Evolutionary conservation across 2,329 filamentous ascomycete genomes (phyloP).

Genomic region (Cyanodermella asteris): DNA sequence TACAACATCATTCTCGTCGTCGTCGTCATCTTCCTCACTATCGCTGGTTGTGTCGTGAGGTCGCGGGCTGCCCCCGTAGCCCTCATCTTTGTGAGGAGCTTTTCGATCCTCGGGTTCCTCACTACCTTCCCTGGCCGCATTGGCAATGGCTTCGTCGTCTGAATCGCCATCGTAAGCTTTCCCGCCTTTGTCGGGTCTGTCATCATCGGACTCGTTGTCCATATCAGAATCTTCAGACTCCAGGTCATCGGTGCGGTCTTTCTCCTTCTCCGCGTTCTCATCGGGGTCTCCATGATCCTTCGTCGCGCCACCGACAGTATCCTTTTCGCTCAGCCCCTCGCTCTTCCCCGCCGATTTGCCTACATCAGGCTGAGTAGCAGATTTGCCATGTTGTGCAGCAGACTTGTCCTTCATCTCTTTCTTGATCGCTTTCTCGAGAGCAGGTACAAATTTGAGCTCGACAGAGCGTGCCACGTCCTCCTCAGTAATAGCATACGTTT

Average conservation of each 20-base stretch:
- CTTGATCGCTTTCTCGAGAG: slow-evolving; percentile 46
- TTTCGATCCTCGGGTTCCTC: slow-evolving; percentile 18
- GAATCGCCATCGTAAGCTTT: slow-evolving; percentile 89
- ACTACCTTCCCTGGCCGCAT: slow-evolving; percentile 34
- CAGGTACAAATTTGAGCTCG: slow-evolving; percentile 57
- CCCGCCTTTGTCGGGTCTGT: slow-evolving; percentile 59
- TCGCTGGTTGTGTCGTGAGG: slow-evolving; percentile 19
- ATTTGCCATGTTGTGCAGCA: slow-evolving; percentile 34
- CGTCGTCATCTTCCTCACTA: slow-evolving; percentile 23
- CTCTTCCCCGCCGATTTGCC: slow-evolving; percentile 35
- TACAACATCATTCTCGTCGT: slow-evolving; percentile 18
- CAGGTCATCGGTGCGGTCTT: slow-evolving; percentile 59
- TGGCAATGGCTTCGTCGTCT: slow-evolving; percentile 56
- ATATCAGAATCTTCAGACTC: slow-evolving; percentile 89
- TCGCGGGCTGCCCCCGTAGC: slow-evolving; percentile 24
- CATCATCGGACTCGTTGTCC: slow-evolving; percentile 49
- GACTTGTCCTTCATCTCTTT: slow-evolving; percentile 63
- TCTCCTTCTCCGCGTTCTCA: slow-evolving; percentile 48
- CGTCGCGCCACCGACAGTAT: slow-evolving; percentile 29
- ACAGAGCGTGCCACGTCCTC: slow-evolving; percentile 59
- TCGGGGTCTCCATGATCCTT: slow-evolving; percentile 49
- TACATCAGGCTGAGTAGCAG: slow-evolving; percentile 56
- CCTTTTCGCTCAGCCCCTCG: slow-evolving; percentile 26
- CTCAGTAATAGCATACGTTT: slow-evolving; percentile 64
- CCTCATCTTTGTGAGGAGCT: slow-evolving; percentile 38